Evolutionary conservation across 176 grass and related monocot species (phyloP).

Genomic region (Dactylis glomerata): DNA sequence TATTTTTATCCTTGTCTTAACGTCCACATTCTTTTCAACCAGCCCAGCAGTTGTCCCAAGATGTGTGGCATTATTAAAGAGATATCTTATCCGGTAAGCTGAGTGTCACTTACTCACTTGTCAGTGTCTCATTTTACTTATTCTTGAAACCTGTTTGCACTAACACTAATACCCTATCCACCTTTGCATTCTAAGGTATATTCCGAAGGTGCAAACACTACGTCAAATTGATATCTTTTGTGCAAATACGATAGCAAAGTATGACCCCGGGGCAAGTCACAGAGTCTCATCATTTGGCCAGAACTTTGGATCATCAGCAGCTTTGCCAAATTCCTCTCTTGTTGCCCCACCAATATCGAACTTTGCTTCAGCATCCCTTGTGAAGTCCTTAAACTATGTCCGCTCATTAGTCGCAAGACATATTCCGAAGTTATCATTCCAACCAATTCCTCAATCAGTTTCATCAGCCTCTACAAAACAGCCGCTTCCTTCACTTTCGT

Average conservation of each 20-base stretch:
- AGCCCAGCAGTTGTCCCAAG: constrained; percentile 97
- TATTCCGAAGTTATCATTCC: constrained; percentile 86
- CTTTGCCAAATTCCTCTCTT: constrained; percentile 47
- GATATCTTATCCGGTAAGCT: constrained; percentile 86
- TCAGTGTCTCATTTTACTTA: not conserved
- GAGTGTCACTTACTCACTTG: not conserved
- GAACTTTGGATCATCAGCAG: constrained; percentile 39
- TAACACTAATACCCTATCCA: constrained; percentile 18
- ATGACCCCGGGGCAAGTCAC: constrained; percentile 59
- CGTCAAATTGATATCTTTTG: constrained; percentile 94
- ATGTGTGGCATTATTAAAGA: constrained; percentile 83
- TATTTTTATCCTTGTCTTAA: constrained; percentile 33
- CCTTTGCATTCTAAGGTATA: constrained; percentile 53
- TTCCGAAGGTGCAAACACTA: constrained; percentile 81
- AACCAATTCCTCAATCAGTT: constrained; percentile 50
- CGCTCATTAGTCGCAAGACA: constrained; percentile 88
- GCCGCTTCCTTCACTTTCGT: constrained; percentile 66
- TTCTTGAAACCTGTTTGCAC: constrained; percentile 12
- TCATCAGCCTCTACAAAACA: constrained; percentile 56
- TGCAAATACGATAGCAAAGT: constrained; percentile 77
- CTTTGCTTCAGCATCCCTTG: constrained; percentile 77
- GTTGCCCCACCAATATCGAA: constrained; percentile 50
- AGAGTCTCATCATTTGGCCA: constrained; percentile 43
- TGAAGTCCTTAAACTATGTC: constrained; percentile 94
- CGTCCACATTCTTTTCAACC: constrained; percentile 46